These are phyloP conservation scores for Ilyonectria destructans DNA, from an alignment of 2,329 filamentous ascomycete species.

Conservation along the genomic window DNA sequence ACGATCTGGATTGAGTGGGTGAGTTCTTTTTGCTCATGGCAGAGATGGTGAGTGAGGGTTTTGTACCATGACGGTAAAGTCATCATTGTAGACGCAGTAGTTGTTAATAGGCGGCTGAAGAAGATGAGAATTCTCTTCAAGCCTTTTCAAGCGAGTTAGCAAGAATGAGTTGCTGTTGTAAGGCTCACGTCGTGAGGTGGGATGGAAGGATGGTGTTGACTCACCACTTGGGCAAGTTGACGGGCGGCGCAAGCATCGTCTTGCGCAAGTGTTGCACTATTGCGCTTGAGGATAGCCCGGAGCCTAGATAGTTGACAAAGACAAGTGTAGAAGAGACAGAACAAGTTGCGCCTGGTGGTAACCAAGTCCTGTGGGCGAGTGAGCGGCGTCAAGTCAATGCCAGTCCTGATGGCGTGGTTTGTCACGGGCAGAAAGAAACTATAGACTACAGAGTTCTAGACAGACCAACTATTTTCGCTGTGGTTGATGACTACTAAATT, in stretches of 20 bases:
- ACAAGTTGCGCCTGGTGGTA: neutral
- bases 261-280: neutral
- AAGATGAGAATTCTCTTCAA: constrained; percentile 91
- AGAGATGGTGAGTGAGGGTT: neutral
- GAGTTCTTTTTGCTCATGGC: neutral
- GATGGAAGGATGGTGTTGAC: constrained; percentile 43
- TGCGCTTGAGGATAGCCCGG: neutral
- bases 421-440: constrained; percentile 19
- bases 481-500: constrained; percentile 26
- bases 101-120: constrained; percentile 97
- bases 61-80: constrained; percentile 84
- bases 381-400: constrained; percentile 1
- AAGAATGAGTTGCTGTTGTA: constrained; percentile 18
- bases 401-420: constrained; percentile 10
- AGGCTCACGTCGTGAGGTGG: neutral
- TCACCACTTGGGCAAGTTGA: constrained; percentile 74
- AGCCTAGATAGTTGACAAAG: neutral
- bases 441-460: constrained; percentile 18
- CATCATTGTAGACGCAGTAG: constrained; percentile 93
- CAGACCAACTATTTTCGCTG: neutral
- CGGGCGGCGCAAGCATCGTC: constrained; percentile 65
- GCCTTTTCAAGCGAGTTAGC: constrained; percentile 68
- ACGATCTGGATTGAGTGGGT: constrained; percentile 75
- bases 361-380: neutral
- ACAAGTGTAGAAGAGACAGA: neutral